phyloP scores from a whole-genome alignment of 495 filamentous ascomycete genomes.

The Aspergillus incahuasiensis region DNA sequence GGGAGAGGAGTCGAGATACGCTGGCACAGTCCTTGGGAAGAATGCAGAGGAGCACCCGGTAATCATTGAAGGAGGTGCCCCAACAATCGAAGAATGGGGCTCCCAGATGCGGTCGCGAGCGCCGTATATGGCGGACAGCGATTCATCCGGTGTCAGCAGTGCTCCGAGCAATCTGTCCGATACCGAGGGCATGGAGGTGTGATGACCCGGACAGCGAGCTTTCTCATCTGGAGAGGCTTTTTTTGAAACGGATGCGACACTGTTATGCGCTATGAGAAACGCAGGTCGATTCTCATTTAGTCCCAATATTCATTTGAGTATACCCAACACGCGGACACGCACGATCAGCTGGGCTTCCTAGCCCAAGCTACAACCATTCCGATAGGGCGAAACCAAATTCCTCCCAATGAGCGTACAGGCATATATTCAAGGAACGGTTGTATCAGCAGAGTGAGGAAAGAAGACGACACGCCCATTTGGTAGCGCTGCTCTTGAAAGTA shows the following conservation, averaged over 20 bases:
- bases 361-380: not conserved
- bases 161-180: constrained; percentile 42
- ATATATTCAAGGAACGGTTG: not conserved
- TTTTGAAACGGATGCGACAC: not conserved
- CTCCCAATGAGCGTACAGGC: not conserved
- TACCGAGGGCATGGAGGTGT: constrained; percentile 37
- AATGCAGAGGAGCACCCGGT: constrained; percentile 60
- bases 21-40: constrained; percentile 73
- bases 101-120: constrained; percentile 33
- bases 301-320: not conserved
- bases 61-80: constrained; percentile 66
- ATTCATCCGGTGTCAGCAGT: constrained; percentile 42
- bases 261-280: not conserved
- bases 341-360: not conserved
- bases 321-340: not conserved
- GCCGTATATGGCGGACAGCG: constrained; percentile 26
- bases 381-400: not conserved
- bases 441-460: not conserved
- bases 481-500: not conserved
- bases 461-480: not conserved
- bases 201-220: constrained; percentile 11
- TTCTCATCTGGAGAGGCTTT: not conserved
- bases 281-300: not conserved
- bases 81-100: constrained; percentile 64
- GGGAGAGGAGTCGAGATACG: constrained; percentile 73